phyloP scores from a whole-genome alignment of 352 stramenopile species.

The Pythium volutum region DNA sequence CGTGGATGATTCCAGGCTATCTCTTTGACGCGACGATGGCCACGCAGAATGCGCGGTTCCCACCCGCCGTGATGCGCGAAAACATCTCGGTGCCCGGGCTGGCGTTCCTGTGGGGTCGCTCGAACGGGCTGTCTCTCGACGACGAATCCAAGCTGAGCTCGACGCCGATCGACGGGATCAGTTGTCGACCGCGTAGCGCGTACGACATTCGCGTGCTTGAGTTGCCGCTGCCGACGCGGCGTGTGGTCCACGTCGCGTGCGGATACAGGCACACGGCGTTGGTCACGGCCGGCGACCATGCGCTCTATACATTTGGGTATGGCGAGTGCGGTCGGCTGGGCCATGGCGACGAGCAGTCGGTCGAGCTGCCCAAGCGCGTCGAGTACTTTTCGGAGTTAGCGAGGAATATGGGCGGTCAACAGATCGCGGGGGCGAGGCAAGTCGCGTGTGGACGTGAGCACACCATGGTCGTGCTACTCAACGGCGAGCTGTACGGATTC shows the following conservation, averaged over 20 bases:
- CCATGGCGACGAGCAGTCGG: slow-evolving; percentile 59
- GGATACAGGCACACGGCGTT: slow-evolving; percentile 78
- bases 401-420: slow-evolving; percentile 2
- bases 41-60: slow-evolving; percentile 20
- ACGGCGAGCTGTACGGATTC: slow-evolving; percentile 74
- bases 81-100: slow-evolving; percentile 45
- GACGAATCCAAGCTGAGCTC: slow-evolving; percentile 35
- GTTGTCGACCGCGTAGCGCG: slow-evolving; percentile 7
- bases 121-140: slow-evolving; percentile 58
- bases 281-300: slow-evolving; percentile 46
- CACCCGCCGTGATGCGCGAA: slow-evolving; percentile 26
- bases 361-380: slow-evolving; percentile 40
- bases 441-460: slow-evolving; percentile 84
- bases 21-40: slow-evolving; percentile 33
- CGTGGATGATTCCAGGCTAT: slow-evolving; percentile 54
- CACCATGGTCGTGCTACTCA: slow-evolving; percentile 71
- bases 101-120: slow-evolving; percentile 59
- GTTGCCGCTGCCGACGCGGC: slow-evolving; percentile 49
- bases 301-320: slow-evolving; percentile 81
- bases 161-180: slow-evolving; percentile 10
- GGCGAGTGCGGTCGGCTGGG: slow-evolving; percentile 76
- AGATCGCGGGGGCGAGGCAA: slow-evolving; percentile 36
- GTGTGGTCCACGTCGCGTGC: slow-evolving; percentile 66
- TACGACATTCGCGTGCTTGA: slow-evolving; percentile 36
- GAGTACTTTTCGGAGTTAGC: slow-evolving; percentile 52